A percentile compares a stretch with the other conserved stretches of the same genome.
Conservation (phyloP, 169 alveolate species). For the Theileria orientalis region DNA sequence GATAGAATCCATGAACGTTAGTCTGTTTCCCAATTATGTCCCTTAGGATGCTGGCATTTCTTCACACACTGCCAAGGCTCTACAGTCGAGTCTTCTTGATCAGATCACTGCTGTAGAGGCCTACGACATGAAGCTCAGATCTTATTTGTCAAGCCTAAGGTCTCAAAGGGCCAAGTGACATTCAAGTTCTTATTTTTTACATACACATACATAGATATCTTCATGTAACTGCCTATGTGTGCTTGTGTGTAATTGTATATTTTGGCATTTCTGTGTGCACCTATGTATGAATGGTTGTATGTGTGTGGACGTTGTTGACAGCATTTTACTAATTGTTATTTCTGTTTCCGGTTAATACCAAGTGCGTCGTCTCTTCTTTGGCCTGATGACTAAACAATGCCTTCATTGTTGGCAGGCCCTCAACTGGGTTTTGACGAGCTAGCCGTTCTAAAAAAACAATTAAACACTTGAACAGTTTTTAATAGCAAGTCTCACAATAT, state of each 20-base stretch:
- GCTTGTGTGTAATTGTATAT: background rate
- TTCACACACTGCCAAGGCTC: slow-evolving; percentile 60
- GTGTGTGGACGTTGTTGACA: background rate
- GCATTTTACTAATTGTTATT: background rate
- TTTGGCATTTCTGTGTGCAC: background rate
- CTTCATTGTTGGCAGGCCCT: slow-evolving; percentile 74
- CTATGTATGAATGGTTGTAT: background rate
- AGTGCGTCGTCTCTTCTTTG: slow-evolving; percentile 64
- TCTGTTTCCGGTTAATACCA: slow-evolving; percentile 47
- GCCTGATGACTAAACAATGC: slow-evolving; percentile 68
- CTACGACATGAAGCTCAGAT: slow-evolving; percentile 46
- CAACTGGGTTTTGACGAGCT: slow-evolving; percentile 68
- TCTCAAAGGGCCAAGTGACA: slow-evolving; percentile 18
- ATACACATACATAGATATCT: background rate
- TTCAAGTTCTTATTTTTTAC: slow-evolving; percentile 20
- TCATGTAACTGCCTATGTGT: background rate
- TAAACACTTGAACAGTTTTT: background rate
- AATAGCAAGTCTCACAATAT: background rate
- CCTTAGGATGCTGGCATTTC: slow-evolving; percentile 35
- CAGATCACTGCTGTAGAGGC: slow-evolving; percentile 63
- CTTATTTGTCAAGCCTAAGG: slow-evolving; percentile 40
- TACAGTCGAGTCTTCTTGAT: slow-evolving; percentile 59
- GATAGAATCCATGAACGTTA: slow-evolving; percentile 38
- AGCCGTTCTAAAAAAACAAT: slow-evolving; percentile 29
- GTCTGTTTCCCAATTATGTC: background rate